Percentiles rank a stretch among this genome's conserved stretches.
phyloP scores from a whole-genome alignment of 352 stramenopile species.

The Pythium periplocum region DNA sequence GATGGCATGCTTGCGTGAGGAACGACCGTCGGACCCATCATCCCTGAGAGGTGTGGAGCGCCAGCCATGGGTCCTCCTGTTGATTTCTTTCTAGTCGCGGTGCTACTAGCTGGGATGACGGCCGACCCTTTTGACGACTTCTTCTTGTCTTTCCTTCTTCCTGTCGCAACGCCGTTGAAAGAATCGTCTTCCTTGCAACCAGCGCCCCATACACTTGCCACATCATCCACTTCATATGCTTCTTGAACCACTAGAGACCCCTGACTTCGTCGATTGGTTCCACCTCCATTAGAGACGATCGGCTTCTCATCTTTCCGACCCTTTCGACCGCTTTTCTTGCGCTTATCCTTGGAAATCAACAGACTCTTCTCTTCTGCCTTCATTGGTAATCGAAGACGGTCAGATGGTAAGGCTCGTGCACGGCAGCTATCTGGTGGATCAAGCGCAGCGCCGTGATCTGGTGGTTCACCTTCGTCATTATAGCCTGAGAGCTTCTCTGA shows the following conservation, averaged over 20 bases:
- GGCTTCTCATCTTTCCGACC: conserved; percentile 28
- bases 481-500: not conserved
- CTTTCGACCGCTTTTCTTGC: conserved; percentile 31
- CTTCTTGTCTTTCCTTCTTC: conserved; percentile 9
- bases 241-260: not conserved
- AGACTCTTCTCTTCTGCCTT: conserved; percentile 35
- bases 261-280: not conserved
- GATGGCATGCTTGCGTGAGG: conserved; percentile 12
- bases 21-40: conserved; percentile 15
- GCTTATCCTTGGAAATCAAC: conserved; percentile 29
- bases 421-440: conserved; percentile 31
- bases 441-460: conserved; percentile 6
- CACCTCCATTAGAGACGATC: not conserved
- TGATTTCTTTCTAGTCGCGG: not conserved
- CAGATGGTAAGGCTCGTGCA: conserved; percentile 21
- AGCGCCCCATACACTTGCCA: conserved; percentile 3
- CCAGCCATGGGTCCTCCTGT: conserved; percentile 1
- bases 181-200: conserved; percentile 12
- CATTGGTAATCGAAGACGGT: conserved; percentile 3
- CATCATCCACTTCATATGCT: conserved; percentile 6
- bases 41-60: conserved; percentile 5
- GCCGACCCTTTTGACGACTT: not conserved
- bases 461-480: not conserved
- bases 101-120: not conserved
- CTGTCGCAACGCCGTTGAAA: not conserved